Evolutionary conservation across 108 stramenopile species (phyloP).

Genomic region (Thalassiosira profunda): DNA sequence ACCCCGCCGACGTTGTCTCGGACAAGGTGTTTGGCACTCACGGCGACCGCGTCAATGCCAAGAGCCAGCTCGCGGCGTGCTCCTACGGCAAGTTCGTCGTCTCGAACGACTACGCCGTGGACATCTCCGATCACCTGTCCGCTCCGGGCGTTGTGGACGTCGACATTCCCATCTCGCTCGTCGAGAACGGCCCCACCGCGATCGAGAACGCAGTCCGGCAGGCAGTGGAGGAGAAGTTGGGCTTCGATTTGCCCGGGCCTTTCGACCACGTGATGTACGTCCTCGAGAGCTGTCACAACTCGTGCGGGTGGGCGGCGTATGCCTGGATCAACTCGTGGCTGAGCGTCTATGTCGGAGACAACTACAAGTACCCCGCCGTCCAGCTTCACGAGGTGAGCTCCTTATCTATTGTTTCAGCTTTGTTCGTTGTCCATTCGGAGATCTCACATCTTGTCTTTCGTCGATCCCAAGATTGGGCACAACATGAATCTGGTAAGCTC

Average conservation of each 20-base stretch:
- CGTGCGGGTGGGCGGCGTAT: slow-evolving; percentile 18
- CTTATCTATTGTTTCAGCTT: no score
- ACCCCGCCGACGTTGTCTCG: neutral
- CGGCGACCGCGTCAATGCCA: slow-evolving; percentile 8
- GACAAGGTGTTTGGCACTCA: slow-evolving; percentile 18
- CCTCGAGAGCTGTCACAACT: slow-evolving; percentile 15
- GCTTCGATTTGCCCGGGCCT: neutral
- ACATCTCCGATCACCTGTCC: neutral
- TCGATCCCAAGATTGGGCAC: no score
- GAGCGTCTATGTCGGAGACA: slow-evolving; percentile 23
- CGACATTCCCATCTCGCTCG: neutral
- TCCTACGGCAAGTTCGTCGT: slow-evolving; percentile 13
- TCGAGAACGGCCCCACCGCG: neutral
- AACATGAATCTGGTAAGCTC: slow-evolving; percentile 9
- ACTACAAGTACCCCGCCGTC: slow-evolving; percentile 30
- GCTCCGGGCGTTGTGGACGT: slow-evolving; percentile 20
- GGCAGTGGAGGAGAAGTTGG: slow-evolving; percentile 1
- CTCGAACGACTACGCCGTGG: neutral
- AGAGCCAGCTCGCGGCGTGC: slow-evolving; percentile 11
- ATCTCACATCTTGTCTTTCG: no score
- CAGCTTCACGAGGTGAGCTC: slow-evolving; percentile 30
- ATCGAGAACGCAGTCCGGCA: neutral
- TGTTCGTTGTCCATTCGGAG: no score
- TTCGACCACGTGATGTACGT: slow-evolving; percentile 31
- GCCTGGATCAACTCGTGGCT: slow-evolving; percentile 37